phyloP scores from a whole-genome alignment of 2,329 filamentous ascomycete species.

The Stagonosporopsis rhizophila region DNA sequence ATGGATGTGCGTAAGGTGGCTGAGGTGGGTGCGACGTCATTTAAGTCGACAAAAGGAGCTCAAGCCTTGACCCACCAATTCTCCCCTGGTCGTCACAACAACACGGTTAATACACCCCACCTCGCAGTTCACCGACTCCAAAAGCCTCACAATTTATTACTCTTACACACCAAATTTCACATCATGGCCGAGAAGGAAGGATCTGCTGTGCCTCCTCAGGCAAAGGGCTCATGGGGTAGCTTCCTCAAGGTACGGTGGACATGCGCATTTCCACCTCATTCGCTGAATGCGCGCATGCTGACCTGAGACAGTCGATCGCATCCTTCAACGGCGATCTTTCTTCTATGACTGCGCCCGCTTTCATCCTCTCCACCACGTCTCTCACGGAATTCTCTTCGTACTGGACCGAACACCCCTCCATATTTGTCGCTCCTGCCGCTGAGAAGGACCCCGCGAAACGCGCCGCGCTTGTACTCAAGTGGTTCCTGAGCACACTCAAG shows the following conservation, averaged over 20 bases:
- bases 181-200: slow-evolving; percentile 50
- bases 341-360: slow-evolving; percentile 63
- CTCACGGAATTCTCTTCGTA: slow-evolving; percentile 65
- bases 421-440: slow-evolving; percentile 82
- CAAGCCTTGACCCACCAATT: slow-evolving; percentile 11
- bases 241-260: slow-evolving; percentile 55
- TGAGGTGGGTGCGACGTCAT: slow-evolving; percentile 14
- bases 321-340: slow-evolving; percentile 65
- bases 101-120: background rate
- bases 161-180: slow-evolving; percentile 1
- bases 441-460: slow-evolving; percentile 83
- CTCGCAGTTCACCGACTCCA: background rate
- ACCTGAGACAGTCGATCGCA: slow-evolving; percentile 54
- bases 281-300: slow-evolving; percentile 10
- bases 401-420: slow-evolving; percentile 63
- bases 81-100: slow-evolving; percentile 19
- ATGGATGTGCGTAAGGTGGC: slow-evolving; percentile 17
- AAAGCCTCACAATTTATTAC: background rate
- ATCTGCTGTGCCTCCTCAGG: slow-evolving; percentile 54
- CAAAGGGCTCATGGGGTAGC: slow-evolving; percentile 58
- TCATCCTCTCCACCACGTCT: slow-evolving; percentile 62
- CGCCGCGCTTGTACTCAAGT: slow-evolving; percentile 87
- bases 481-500: slow-evolving; percentile 93
- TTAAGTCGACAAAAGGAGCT: background rate
- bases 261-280: background rate